Conservation (phyloP, 768 basidiomycete species). For the Cystofilobasidium macerans region DNA sequence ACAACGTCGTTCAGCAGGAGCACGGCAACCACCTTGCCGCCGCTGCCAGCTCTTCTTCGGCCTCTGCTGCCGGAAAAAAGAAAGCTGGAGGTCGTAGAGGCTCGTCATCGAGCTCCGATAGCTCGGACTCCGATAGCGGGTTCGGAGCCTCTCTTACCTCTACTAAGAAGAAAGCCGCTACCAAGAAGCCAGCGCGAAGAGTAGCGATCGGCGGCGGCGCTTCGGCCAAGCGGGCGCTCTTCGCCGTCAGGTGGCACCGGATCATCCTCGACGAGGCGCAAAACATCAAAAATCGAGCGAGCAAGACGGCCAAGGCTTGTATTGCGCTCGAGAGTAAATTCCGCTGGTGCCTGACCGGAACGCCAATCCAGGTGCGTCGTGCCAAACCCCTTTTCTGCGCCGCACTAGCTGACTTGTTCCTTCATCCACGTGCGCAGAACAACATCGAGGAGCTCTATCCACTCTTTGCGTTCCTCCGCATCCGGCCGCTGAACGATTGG, state of each 20-base stretch:
- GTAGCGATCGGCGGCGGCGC: slow-evolving; percentile 42
- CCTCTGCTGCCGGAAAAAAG: slow-evolving; percentile 43
- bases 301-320: slow-evolving; percentile 64
- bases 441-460: slow-evolving; percentile 80
- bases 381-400: slow-evolving; percentile 40
- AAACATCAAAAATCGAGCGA: slow-evolving; percentile 78
- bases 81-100: slow-evolving; percentile 40
- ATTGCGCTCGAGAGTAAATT: slow-evolving; percentile 64
- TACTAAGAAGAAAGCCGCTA: slow-evolving; percentile 40
- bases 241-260: slow-evolving; percentile 68
- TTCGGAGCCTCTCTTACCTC: slow-evolving; percentile 44
- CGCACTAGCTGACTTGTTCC: slow-evolving; percentile 36
- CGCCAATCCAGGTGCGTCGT: slow-evolving; percentile 37
- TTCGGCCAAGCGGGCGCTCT: slow-evolving; percentile 43
- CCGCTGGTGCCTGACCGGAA: slow-evolving; percentile 74
- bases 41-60: slow-evolving; percentile 34
- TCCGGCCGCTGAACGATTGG: slow-evolving; percentile 67
- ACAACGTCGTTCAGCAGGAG: slow-evolving; percentile 72
- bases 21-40: slow-evolving; percentile 47
- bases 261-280: slow-evolving; percentile 89
- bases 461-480: slow-evolving; percentile 73
- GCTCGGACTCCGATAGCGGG: not conserved
- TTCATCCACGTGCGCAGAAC: slow-evolving; percentile 52
- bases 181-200: slow-evolving; percentile 19
- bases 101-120: slow-evolving; percentile 41